Base-by-base conservation (phyloP, 371 early-diverging fungal species). In the Choanephora cucurbitarum region DNA sequence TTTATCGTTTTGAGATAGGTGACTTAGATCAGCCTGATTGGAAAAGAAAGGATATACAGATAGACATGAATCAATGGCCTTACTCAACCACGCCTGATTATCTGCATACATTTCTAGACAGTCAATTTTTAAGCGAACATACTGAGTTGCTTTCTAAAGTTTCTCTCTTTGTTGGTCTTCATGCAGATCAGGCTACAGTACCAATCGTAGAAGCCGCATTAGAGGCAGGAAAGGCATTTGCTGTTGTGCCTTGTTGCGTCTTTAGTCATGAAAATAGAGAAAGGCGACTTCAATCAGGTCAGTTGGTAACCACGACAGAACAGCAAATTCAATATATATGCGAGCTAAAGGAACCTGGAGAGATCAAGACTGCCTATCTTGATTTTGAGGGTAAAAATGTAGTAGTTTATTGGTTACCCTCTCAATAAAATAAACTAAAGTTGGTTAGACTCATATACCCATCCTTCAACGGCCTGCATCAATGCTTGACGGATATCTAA, bases 101-200 rank as follows among this genome's bases (percentile, higher is more conserved):
- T 45, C 45, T 77, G 22, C 67, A 74, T 19, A 64, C 73, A 1
- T 46, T 73, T 50, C 42, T 81, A 34, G 72, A 80, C 44, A 73
- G 74, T n/a, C 41, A 24, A 9, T 81, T 84, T 53, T n/a, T 81
- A 41, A 28, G 42, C 8, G 42, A 62, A 4, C 66, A 79, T 43
- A 40, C 55, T 1, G 64, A 66, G 0, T 33, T 77, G 8, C 22
- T 84, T 17, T 44, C 44, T 2, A 48, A 42, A 0, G 61, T 70
- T 0, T 67, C 75, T 1, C 57, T 82, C 7, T 50, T 85, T 23
- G 62, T 81, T 32, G 85, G 85, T 0, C 60, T 85, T 7, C 85
- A 85, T 59, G 72, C 85, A 5, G 85, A 85, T 58, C 79, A 82
- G 44, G 85, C 85, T 0, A 85, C 85, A 1, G 79, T 81, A 11